Evolutionary conservation across 2,329 filamentous ascomycete genomes (phyloP).

Genomic region (Harringtonia aguacate): DNA sequence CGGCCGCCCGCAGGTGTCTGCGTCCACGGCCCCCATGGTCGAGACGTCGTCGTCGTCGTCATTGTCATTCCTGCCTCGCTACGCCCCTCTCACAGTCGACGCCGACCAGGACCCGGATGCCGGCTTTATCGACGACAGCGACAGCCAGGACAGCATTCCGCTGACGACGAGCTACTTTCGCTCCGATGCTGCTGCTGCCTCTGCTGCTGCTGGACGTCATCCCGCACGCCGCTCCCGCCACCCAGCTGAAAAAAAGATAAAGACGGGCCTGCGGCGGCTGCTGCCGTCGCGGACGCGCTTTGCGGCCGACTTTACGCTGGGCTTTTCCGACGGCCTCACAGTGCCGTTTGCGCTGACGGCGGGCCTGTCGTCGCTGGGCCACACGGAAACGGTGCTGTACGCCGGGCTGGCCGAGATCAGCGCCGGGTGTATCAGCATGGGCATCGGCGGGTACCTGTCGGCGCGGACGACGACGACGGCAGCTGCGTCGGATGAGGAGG

Average conservation of each 20-base stretch:
- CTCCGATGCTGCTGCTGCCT: no score
- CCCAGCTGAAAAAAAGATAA: neutral
- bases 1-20: no score
- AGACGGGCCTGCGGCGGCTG: neutral
- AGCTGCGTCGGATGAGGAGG: constrained; percentile 12
- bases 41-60: no score
- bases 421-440: constrained; percentile 64
- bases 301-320: constrained; percentile 57
- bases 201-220: neutral
- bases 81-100: no score
- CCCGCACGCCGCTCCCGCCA: neutral
- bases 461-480: constrained; percentile 24
- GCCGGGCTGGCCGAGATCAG: constrained; percentile 62
- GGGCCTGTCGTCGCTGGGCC: constrained; percentile 51
- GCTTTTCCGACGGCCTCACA: constrained; percentile 63
- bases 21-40: no score
- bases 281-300: constrained; percentile 26
- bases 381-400: constrained; percentile 52
- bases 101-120: no score
- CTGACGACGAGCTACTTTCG: neutral
- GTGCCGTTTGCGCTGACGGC: constrained; percentile 67
- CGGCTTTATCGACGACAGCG: constrained; percentile 1
- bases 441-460: constrained; percentile 58
- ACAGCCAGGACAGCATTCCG: constrained; percentile 4
- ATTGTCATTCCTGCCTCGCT: no score